Evolutionary conservation across 2,329 filamentous ascomycete species (phyloP).

Genomic region (Fusarium nanum): DNA sequence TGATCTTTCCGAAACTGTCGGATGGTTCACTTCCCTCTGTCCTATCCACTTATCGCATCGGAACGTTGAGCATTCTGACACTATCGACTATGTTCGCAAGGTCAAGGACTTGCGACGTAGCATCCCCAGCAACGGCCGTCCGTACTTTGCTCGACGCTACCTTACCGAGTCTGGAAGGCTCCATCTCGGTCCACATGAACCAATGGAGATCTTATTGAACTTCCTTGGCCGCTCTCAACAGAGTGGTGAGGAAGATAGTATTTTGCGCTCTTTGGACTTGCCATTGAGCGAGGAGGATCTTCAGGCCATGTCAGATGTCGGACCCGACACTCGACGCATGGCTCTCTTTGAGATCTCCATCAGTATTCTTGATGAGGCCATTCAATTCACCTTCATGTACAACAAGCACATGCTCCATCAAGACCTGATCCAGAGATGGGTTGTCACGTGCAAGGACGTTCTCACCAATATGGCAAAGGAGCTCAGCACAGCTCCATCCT

Average conservation of each 20-base stretch:
- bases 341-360: slow-evolving; percentile 42
- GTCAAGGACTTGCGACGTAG: slow-evolving; percentile 27
- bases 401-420: slow-evolving; percentile 31
- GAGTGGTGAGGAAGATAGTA: background rate
- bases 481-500: slow-evolving; percentile 20
- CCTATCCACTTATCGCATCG: slow-evolving; percentile 45
- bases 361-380: background rate
- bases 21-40: slow-evolving; percentile 60
- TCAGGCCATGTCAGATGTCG: slow-evolving; percentile 17
- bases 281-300: slow-evolving; percentile 7
- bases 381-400: slow-evolving; percentile 21
- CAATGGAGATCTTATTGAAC: slow-evolving; percentile 31
- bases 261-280: slow-evolving; percentile 6
- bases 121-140: slow-evolving; percentile 23
- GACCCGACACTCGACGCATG: slow-evolving; percentile 4
- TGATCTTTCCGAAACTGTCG: slow-evolving; percentile 55
- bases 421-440: slow-evolving; percentile 25
- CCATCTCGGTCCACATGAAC: background rate
- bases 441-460: slow-evolving; percentile 12
- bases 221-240: slow-evolving; percentile 27
- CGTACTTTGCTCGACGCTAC: slow-evolving; percentile 29
- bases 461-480: slow-evolving; percentile 14
- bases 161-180: background rate
- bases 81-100: slow-evolving; percentile 13
- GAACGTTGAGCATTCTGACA: background rate